Evolutionary conservation across 805 yeast species (phyloP).

Genomic region (Ogataea corticis): DNA sequence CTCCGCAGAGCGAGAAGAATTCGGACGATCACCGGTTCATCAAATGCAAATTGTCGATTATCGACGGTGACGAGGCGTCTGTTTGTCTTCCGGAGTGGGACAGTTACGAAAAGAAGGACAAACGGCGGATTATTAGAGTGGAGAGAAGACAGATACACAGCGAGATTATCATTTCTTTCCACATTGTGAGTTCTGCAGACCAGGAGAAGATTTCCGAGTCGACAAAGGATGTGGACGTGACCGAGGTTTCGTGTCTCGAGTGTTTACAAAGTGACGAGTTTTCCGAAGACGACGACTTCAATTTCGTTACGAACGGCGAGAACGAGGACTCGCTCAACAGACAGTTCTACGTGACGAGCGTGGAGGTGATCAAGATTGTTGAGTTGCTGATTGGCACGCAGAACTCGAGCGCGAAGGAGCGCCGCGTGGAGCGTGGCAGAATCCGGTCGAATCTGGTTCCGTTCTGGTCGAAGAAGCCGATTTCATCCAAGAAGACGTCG

Average conservation of each 20-base stretch:
- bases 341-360: slow-evolving; percentile 59
- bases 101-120: slow-evolving; percentile 44
- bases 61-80: slow-evolving; percentile 46
- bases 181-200: slow-evolving; percentile 51
- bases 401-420: slow-evolving; percentile 45
- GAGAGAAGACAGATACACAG: slow-evolving; percentile 54
- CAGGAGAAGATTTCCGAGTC: slow-evolving; percentile 43
- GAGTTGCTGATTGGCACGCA: slow-evolving; percentile 58
- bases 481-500: slow-evolving; percentile 42
- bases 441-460: slow-evolving; percentile 66
- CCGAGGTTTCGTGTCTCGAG: slow-evolving; percentile 62
- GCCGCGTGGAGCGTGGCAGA: slow-evolving; percentile 65
- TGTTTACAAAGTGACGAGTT: slow-evolving; percentile 34
- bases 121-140: slow-evolving; percentile 57
- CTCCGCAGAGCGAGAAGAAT: slow-evolving; percentile 43
- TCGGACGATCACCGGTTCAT: slow-evolving; percentile 32
- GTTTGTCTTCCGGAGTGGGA: slow-evolving; percentile 56
- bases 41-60: slow-evolving; percentile 50
- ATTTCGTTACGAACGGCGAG: slow-evolving; percentile 26
- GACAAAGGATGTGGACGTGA: slow-evolving; percentile 44
- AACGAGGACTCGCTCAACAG: slow-evolving; percentile 27
- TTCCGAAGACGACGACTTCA: slow-evolving; percentile 23
- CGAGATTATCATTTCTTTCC: slow-evolving; percentile 48
- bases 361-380: slow-evolving; percentile 65
- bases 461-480: slow-evolving; percentile 63